Percentiles rank a stretch among this genome's conserved stretches.
phyloP scores from a whole-genome alignment of 345 rosid genomes.

The Corchorus olitorius region DNA sequence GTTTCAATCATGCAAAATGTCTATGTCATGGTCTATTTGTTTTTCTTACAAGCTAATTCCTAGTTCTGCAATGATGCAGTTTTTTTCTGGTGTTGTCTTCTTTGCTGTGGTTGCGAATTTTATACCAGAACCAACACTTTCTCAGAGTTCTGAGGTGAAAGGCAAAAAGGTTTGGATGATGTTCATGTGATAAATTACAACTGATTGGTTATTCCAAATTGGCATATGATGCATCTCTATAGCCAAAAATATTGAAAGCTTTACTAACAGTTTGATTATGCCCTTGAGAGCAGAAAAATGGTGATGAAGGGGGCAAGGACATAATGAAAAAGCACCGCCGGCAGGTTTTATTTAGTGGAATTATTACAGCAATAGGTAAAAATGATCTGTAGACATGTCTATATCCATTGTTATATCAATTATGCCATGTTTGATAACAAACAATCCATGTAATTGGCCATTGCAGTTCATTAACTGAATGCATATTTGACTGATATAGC shows the following conservation, averaged over 20 bases:
- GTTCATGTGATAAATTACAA: constrained; percentile 10
- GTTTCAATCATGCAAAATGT: constrained; percentile 16
- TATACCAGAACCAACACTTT: constrained; percentile 84
- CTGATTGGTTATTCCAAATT: background rate
- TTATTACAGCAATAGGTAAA: constrained; percentile 90
- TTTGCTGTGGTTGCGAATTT: constrained; percentile 78
- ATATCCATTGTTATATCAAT: background rate
- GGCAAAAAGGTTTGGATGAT: constrained; percentile 65
- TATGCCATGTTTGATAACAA: background rate
- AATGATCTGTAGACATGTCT: constrained; percentile 15
- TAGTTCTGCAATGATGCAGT: constrained; percentile 54
- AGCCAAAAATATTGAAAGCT: constrained; percentile 11
- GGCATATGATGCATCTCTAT: constrained; percentile 1
- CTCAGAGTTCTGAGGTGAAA: constrained; percentile 61
- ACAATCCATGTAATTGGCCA: background rate
- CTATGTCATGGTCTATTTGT: constrained; percentile 7
- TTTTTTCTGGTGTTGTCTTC: constrained; percentile 91
- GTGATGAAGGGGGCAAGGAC: constrained; percentile 82
- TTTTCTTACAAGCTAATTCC: constrained; percentile 27
- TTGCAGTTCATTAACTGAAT: background rate
- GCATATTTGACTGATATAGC: constrained; percentile 5
- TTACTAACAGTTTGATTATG: constrained; percentile 27
- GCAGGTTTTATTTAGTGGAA: constrained; percentile 90
- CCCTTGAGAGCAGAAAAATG: constrained; percentile 57
- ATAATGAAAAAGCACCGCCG: constrained; percentile 82